A percentile compares a stretch with the other conserved stretches of the same genome.
These are phyloP conservation scores for Suhomyces bribrorum DNA, from an alignment of 1,139 yeast genomes.

Conservation along the genomic window DNA sequence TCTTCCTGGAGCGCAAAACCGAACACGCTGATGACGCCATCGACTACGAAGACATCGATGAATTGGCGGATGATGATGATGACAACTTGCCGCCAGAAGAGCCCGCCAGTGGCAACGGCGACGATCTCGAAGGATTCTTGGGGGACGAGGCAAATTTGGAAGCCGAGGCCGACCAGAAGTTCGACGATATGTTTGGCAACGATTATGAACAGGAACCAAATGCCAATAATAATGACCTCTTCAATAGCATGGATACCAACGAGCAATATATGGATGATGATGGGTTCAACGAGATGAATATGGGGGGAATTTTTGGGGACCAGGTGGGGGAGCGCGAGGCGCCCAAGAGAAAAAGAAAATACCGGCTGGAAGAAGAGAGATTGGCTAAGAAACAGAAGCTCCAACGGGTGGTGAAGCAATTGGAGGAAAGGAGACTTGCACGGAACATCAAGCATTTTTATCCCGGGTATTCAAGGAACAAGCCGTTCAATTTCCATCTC, in stretches of 20 bases:
- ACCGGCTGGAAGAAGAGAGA: slow-evolving; percentile 23
- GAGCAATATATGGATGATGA: slow-evolving; percentile 41
- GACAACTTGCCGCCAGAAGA: slow-evolving; percentile 47
- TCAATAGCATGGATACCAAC: slow-evolving; percentile 21
- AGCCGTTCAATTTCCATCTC: slow-evolving; percentile 64
- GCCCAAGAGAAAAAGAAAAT: slow-evolving; percentile 21
- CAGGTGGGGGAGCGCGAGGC: slow-evolving; percentile 12
- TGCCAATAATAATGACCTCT: slow-evolving; percentile 13
- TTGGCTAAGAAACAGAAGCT: slow-evolving; percentile 27
- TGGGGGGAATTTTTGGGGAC: slow-evolving; percentile 40
- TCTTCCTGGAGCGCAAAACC: slow-evolving; percentile 42
- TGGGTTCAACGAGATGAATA: slow-evolving; percentile 42
- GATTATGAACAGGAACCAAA: slow-evolving; percentile 18
- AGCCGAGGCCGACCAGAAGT: slow-evolving; percentile 36
- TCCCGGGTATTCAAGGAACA: slow-evolving; percentile 61
- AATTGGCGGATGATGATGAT: slow-evolving; percentile 85
- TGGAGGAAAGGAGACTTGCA: slow-evolving; percentile 34
- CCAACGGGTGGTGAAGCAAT: slow-evolving; percentile 30
- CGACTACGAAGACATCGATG: slow-evolving; percentile 94
- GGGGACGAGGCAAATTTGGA: slow-evolving; percentile 27
- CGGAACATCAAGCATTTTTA: slow-evolving; percentile 51
- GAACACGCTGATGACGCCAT: slow-evolving; percentile 91
- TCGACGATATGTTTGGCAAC: slow-evolving; percentile 53
- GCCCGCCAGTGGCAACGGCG: slow-evolving; percentile 8
- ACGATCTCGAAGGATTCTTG: slow-evolving; percentile 8